Evolutionary conservation across 148 eudicot species (phyloP).

Genomic region (Linanthus parryae): DNA sequence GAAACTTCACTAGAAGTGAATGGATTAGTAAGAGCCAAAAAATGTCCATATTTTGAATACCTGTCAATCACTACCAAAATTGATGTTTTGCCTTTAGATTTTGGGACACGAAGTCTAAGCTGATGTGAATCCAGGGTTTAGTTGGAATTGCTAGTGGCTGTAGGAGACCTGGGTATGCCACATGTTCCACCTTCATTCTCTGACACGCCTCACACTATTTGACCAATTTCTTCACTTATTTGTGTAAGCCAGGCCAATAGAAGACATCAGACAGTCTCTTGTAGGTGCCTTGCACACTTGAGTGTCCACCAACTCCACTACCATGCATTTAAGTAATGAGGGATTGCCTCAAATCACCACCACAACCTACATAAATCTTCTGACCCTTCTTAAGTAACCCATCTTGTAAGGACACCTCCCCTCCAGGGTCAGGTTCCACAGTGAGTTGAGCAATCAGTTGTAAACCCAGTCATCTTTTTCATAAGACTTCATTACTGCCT

Average conservation of each 20-base stretch:
- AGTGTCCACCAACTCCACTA: no score
- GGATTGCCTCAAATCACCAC: no score
- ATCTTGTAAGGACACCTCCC: no score
- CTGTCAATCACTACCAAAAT: constrained; percentile 5
- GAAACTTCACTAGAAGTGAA: neutral
- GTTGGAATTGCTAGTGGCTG: neutral
- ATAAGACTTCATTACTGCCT: no score
- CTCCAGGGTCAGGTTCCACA: no score
- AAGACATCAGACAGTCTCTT: neutral
- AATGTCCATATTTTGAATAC: neutral
- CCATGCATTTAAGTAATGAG: no score
- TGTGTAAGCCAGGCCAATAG: neutral
- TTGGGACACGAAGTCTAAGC: constrained; percentile 5
- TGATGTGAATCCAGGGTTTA: neutral
- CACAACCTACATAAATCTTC: no score
- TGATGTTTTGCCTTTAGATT: neutral
- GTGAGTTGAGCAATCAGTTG: no score
- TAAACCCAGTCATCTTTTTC: no score
- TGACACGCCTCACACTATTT: neutral
- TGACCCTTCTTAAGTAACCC: no score
- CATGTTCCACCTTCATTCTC: neutral
- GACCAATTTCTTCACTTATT: neutral
- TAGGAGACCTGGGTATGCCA: neutral
- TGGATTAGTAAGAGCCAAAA: neutral
- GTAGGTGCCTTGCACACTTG: neutral